Evolutionary conservation across 139 green algal genomes (phyloP), one percentile per base, ranked within the genome.

Genomic region (Zygnema cylindricum): DNA sequence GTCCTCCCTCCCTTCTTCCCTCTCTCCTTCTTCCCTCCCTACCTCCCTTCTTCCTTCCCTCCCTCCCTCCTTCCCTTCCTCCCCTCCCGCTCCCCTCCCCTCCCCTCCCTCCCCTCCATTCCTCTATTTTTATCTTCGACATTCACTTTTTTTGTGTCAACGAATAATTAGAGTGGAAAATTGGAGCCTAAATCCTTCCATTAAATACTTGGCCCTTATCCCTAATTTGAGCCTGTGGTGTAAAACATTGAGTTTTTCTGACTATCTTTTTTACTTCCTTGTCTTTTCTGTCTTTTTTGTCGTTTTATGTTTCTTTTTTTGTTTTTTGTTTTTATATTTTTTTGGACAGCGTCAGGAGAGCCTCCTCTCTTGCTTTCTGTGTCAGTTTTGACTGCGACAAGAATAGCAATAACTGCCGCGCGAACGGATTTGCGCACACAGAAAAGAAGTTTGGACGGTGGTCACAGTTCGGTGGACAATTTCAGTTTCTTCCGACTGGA

Each of bases 291-390:
- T 30, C 30, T 25, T 35, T 25, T 30, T 73, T 73, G 57, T 35
- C 57, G 30, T 79, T 7, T 79, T 3, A 23, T 43, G 71, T 79
- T 79, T 38, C 76, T 69, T 81, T 41, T 42, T 11, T 42, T 30
- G 38, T 54, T n/a, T n/a, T n/a, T n/a, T n/a, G n/a, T n/a, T n/a
- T n/a, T n/a, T n/a, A n/a, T n/a, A n/a, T n/a, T n/a, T n/a, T n/a
- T n/a, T n/a, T n/a, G n/a, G n/a, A 11, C 81, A 87, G 82, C 82
- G 7, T 88, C 82, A 3, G 82, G 82, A 22, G 82, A 88, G 82
- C 82, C 82, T n/a, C 82, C 82, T 11, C 63, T 88, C 41, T 63
- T 82, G 0, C 82, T 88, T 33, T 32, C 82, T 1, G 36, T 25
- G 1, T 88, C 82, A 22, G 69, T 82, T 49, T 35, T 81, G 33